Conservation (phyloP, 2,329 filamentous ascomycete species). For the Ceratocystis harringtonii region DNA sequence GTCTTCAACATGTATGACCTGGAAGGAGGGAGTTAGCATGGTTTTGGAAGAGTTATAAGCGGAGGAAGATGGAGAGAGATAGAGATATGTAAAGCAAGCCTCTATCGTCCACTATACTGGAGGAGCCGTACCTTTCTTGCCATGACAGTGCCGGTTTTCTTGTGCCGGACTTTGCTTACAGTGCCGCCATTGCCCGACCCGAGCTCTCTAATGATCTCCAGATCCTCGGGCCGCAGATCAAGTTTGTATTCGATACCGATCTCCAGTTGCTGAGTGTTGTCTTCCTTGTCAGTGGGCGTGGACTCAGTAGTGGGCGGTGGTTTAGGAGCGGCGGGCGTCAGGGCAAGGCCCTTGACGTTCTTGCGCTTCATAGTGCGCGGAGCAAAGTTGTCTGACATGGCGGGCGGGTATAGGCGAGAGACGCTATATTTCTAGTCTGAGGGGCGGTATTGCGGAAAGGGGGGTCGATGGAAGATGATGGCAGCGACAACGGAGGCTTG, state of each 20-base stretch:
- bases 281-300: conserved; percentile 47
- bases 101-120: background rate
- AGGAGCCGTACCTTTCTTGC: conserved; percentile 66
- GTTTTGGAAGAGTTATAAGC: background rate
- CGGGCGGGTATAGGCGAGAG: conserved; percentile 14
- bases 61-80: background rate
- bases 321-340: conserved; percentile 65
- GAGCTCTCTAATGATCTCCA: conserved; percentile 85
- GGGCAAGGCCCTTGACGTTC: conserved; percentile 90
- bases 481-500: no score
- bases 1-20: conserved; percentile 96
- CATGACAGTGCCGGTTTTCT: conserved; percentile 91
- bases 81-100: background rate
- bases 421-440: background rate
- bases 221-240: conserved; percentile 78
- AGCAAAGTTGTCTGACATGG: conserved; percentile 48
- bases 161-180: conserved; percentile 93
- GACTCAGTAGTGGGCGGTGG: conserved; percentile 57
- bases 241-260: conserved; percentile 96
- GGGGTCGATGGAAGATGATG: background rate
- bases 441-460: background rate
- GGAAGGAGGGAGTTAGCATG: conserved; percentile 9
- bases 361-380: conserved; percentile 91
- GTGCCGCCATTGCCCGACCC: conserved; percentile 94
- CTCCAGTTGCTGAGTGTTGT: conserved; percentile 53